A percentile compares a stretch with the other conserved stretches of the same genome.
phyloP scores from a whole-genome alignment of 805 yeast species.

The Saturnispora quitensis region DNA sequence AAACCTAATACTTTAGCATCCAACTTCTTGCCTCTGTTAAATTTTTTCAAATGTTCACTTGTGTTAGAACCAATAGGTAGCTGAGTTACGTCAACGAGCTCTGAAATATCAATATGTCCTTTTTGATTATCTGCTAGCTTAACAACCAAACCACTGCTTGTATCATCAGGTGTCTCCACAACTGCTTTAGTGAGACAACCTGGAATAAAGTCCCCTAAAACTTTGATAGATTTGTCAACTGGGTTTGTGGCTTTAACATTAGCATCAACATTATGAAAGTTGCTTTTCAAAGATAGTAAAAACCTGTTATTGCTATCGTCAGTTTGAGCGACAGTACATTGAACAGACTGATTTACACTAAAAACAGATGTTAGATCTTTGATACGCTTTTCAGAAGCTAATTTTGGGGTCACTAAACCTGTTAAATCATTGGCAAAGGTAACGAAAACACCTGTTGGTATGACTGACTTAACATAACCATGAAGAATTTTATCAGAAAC shows the following conservation, averaged over 20 bases:
- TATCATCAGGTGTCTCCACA: constrained; percentile 51
- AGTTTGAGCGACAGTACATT: constrained; percentile 53
- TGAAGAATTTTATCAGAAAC: constrained; percentile 39
- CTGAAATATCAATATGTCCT: constrained; percentile 73
- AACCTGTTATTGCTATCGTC: constrained; percentile 69
- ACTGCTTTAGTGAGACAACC: constrained; percentile 56
- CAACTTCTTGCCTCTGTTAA: constrained; percentile 48
- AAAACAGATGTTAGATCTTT: constrained; percentile 49
- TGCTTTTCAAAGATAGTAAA: constrained; percentile 43
- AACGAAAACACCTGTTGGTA: constrained; percentile 76
- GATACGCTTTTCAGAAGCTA: constrained; percentile 46
- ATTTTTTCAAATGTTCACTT: constrained; percentile 45
- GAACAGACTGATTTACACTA: constrained; percentile 59
- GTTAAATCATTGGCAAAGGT: constrained; percentile 72
- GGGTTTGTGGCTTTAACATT: constrained; percentile 42
- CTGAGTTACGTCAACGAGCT: constrained; percentile 53
- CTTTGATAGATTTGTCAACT: constrained; percentile 43
- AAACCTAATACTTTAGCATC: constrained; percentile 65
- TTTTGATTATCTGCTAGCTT: constrained; percentile 66
- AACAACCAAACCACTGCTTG: constrained; percentile 57
- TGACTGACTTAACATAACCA: constrained; percentile 73
- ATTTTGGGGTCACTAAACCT: constrained; percentile 73
- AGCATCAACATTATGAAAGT: constrained; percentile 8
- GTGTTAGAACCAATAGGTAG: constrained; percentile 18
- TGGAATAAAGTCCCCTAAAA: constrained; percentile 41